Conservation (phyloP, 306 rosid genomes). For the Medicago lupulina region DNA sequence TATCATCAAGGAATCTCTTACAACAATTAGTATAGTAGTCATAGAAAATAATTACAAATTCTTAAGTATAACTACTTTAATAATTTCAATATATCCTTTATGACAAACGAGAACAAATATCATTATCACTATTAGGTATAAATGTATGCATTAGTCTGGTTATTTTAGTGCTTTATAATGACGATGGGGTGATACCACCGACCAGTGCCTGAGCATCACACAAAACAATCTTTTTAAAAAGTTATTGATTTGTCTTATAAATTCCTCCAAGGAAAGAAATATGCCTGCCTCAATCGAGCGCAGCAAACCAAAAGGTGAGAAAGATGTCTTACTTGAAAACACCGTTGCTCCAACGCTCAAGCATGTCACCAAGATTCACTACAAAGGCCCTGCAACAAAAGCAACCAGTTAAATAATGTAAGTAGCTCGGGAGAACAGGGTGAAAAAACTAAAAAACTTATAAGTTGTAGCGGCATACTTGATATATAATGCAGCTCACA, state of each 20-base stretch:
- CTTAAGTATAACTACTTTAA: no score
- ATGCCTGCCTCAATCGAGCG: neutral
- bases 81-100: no score
- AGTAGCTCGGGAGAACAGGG: neutral
- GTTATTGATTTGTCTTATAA: neutral
- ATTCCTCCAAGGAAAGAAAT: slow-evolving; percentile 1
- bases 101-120: no score
- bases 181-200: no score
- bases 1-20: neutral
- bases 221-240: no score
- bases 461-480: neutral
- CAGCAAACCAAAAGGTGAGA: neutral
- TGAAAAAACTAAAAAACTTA: slow-evolving; percentile 9
- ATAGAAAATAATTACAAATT: no score
- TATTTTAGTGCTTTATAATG: no score
- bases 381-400: slow-evolving; percentile 75
- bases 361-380: slow-evolving; percentile 96
- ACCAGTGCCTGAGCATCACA: no score
- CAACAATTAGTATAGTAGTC: neutral
- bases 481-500: neutral
- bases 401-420: slow-evolving; percentile 1
- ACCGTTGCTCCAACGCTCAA: slow-evolving; percentile 96
- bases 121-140: no score
- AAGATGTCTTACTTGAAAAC: slow-evolving; percentile 72
- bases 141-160: no score